phyloP scores from a whole-genome alignment of 148 eudicot genomes.

The Rhododendron henanense region DNA sequence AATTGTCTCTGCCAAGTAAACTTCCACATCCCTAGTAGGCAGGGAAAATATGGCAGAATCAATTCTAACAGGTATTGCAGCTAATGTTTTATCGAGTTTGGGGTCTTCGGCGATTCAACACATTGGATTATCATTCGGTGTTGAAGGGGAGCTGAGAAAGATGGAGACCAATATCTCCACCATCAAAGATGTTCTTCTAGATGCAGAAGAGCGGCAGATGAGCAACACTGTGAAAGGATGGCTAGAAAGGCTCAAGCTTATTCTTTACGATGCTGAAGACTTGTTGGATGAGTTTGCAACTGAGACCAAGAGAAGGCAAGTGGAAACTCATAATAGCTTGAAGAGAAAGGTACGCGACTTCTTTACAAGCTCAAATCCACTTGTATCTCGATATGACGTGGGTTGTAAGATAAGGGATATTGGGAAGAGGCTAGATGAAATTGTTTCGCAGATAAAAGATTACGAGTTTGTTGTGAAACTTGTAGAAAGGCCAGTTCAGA shows the following conservation, averaged over 20 bases:
- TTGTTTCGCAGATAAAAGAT: not conserved
- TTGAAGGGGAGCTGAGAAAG: no score
- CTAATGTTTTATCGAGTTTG: no score
- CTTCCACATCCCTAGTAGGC: no score
- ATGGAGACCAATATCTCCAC: no score
- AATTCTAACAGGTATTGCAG: no score
- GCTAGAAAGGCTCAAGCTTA: conserved; percentile 9
- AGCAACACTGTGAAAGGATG: not conserved
- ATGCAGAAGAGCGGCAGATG: not conserved
- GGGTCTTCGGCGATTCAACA: no score
- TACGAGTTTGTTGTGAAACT: no score
- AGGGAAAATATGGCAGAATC: no score
- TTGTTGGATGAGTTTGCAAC: not conserved
- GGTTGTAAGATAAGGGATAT: conserved; percentile 5
- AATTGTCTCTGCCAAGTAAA: no score
- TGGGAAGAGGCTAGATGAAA: conserved; percentile 10
- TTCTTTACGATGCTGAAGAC: conserved; percentile 15
- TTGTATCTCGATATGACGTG: not conserved
- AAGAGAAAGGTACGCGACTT: not conserved
- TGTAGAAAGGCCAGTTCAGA: not conserved
- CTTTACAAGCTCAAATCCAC: not conserved
- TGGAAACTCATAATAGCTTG: not conserved
- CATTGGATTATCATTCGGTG: no score
- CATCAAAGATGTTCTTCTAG: not conserved
- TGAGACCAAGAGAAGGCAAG: not conserved